These are phyloP conservation scores for Blastocystis sp. DNA, from an alignment of 352 stramenopile genomes.

Conservation along the genomic window DNA sequence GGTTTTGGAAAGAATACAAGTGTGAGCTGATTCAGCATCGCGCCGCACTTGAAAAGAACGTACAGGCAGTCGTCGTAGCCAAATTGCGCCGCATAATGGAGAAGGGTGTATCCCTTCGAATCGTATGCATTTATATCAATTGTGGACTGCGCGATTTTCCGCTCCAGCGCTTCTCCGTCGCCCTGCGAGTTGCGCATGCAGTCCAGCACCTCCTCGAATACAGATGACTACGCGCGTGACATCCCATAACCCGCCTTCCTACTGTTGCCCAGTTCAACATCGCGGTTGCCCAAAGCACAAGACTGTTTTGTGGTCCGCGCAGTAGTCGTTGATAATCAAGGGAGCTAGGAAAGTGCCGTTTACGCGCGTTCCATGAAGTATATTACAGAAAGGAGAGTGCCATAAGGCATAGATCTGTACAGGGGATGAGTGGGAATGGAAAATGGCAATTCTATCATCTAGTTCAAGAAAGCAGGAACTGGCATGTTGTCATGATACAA, in stretches of 20 bases:
- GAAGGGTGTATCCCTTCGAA: conserved; percentile 31
- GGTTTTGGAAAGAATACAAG: conserved; percentile 12
- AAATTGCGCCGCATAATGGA: conserved; percentile 43
- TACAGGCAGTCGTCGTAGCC: conserved; percentile 61
- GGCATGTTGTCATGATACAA: too few relatives aligned
- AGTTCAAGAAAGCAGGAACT: too few relatives aligned
- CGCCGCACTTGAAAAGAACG: conserved; percentile 54
- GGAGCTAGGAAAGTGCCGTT: neutral
- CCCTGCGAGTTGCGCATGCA: conserved; percentile 29
- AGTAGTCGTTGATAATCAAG: conserved; percentile 61
- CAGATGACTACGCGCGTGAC: conserved; percentile 40
- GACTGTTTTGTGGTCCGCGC: neutral
- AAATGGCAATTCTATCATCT: too few relatives aligned
- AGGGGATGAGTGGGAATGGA: too few relatives aligned
- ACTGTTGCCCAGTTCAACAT: conserved; percentile 62
- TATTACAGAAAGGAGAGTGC: too few relatives aligned
- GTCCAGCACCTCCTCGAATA: conserved; percentile 40
- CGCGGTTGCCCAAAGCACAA: too few relatives aligned
- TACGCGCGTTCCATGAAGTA: neutral
- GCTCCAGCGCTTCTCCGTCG: neutral
- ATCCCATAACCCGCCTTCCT: neutral
- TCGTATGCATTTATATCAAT: conserved; percentile 67
- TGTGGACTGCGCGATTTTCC: neutral
- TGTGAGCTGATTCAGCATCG: conserved; percentile 39
- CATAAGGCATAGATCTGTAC: too few relatives aligned